Percentiles rank a stretch among this genome's conserved stretches.
Evolutionary conservation across 2,329 filamentous ascomycete genomes (phyloP).

Genomic region (Pezizomycotina sp.): DNA sequence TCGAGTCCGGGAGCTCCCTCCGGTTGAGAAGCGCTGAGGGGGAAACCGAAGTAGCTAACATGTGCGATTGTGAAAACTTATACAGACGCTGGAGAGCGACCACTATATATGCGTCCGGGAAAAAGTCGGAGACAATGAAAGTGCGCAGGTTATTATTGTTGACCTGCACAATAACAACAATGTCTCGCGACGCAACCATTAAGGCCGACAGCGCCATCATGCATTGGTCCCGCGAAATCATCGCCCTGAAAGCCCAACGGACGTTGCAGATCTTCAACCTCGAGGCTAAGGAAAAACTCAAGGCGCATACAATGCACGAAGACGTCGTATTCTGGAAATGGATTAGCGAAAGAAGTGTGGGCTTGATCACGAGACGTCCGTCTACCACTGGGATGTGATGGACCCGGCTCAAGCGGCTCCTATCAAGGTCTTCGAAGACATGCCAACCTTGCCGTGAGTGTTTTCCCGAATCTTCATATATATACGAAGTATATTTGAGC

Average conservation of each 20-base stretch:
- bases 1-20: slow-evolving; percentile 12
- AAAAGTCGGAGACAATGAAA: slow-evolving; percentile 55
- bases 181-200: slow-evolving; percentile 81
- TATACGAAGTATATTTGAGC: background rate
- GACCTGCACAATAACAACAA: slow-evolving; percentile 97
- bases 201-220: slow-evolving; percentile 99
- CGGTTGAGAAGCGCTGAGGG: background rate
- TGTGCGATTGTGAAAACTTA: too few relatives aligned
- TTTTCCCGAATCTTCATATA: background rate
- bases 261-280: slow-evolving; percentile 98
- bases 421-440: slow-evolving; percentile 92
- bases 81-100: slow-evolving; percentile 91
- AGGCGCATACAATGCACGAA: slow-evolving; percentile 90
- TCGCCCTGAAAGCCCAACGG: slow-evolving; percentile 86
- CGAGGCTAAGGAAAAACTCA: slow-evolving; percentile 81
- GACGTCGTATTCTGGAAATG: slow-evolving; percentile 99
- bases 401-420: slow-evolving; percentile 63
- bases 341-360: slow-evolving; percentile 78
- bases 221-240: slow-evolving; percentile 94
- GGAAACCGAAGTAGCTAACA: too few relatives aligned
- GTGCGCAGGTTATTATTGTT: slow-evolving; percentile 81
- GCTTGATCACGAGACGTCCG: slow-evolving; percentile 79
- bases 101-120: slow-evolving; percentile 91
- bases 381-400: slow-evolving; percentile 97
- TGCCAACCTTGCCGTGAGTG: slow-evolving; percentile 63